Evolutionary conservation across 2,329 filamentous ascomycete species (phyloP).

Genomic region (Penicillium brevicompactum): DNA sequence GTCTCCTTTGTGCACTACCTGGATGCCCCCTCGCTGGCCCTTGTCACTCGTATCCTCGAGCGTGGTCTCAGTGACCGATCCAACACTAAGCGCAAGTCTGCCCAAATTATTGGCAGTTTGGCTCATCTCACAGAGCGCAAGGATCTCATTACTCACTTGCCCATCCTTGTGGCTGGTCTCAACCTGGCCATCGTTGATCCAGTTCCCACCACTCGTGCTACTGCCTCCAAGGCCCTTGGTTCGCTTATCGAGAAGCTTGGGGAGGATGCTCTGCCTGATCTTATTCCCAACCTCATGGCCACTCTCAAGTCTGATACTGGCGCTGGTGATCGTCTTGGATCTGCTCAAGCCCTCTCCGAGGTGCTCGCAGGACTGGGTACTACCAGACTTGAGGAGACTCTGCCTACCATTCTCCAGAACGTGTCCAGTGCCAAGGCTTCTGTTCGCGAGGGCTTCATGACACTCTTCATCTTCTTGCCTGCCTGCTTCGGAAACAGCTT

Average conservation of each 20-base stretch:
- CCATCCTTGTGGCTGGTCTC: conserved; percentile 87
- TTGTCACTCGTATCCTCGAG: conserved; percentile 93
- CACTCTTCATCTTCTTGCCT: conserved; percentile 96
- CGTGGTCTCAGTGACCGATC: conserved; percentile 89
- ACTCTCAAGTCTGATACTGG: conserved; percentile 97
- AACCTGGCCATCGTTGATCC: conserved; percentile 90
- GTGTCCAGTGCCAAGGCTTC: conserved; percentile 87
- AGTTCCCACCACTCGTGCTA: conserved; percentile 92
- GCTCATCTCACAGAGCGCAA: conserved; percentile 96
- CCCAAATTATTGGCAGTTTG: conserved; percentile 96
- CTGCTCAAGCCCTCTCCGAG: conserved; percentile 93
- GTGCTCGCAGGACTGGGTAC: conserved; percentile 95
- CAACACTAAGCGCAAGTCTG: conserved; percentile 91
- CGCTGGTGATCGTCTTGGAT: conserved; percentile 92
- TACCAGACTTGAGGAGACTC: conserved; percentile 85
- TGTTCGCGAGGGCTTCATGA: conserved; percentile 98
- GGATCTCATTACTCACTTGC: conserved; percentile 86
- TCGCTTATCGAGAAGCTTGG: conserved; percentile 98
- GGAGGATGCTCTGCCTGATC: conserved; percentile 92
- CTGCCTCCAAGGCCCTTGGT: conserved; percentile 90
- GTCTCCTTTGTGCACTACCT: conserved; percentile 98
- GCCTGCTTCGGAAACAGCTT: conserved; percentile 99
- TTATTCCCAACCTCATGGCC: conserved; percentile 96
- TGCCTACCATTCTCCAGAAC: conserved; percentile 95
- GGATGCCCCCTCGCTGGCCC: conserved; percentile 91